Conservation (phyloP, 208 protist genomes). For the Crithidia sp. region DNA sequence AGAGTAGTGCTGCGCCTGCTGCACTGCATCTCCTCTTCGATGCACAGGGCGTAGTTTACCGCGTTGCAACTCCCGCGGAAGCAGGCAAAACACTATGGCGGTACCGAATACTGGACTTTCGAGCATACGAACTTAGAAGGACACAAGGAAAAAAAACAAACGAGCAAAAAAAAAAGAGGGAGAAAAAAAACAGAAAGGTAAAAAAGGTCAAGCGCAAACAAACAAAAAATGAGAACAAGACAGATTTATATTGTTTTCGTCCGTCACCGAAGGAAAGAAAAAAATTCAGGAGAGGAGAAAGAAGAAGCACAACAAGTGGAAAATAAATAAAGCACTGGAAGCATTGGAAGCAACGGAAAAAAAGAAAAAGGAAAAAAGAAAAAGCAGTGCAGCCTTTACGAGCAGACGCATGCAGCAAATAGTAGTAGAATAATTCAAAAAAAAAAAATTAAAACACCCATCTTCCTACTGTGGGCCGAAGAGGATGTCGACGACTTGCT, state of each 20-base stretch:
- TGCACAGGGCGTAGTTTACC: no score
- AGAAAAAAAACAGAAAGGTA: slow-evolving; percentile 2
- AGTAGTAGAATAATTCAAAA: neutral
- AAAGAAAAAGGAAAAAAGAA: neutral
- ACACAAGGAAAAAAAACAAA: slow-evolving; percentile 5
- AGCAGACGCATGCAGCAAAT: slow-evolving; percentile 7
- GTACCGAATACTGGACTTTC: no score
- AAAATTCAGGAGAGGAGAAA: no score
- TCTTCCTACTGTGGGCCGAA: slow-evolving; percentile 38
- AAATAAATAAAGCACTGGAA: neutral
- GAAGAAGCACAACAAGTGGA: no score
- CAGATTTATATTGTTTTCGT: no score
- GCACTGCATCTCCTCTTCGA: no score
- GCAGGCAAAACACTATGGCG: no score
- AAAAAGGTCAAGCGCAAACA: neutral
- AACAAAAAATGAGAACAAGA: neutral
- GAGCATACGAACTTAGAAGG: no score
- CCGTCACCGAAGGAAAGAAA: no score
- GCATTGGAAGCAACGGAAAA: neutral
- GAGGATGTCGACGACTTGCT: slow-evolving; percentile 59
- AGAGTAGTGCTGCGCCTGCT: no score
- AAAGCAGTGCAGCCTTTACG: neutral
- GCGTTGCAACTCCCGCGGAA: no score
- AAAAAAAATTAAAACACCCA: slow-evolving; percentile 1
- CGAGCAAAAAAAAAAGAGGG: slow-evolving; percentile 4